Conservation (phyloP, 192 early-diverging fungal species). For the Coemansia sp. region DNA sequence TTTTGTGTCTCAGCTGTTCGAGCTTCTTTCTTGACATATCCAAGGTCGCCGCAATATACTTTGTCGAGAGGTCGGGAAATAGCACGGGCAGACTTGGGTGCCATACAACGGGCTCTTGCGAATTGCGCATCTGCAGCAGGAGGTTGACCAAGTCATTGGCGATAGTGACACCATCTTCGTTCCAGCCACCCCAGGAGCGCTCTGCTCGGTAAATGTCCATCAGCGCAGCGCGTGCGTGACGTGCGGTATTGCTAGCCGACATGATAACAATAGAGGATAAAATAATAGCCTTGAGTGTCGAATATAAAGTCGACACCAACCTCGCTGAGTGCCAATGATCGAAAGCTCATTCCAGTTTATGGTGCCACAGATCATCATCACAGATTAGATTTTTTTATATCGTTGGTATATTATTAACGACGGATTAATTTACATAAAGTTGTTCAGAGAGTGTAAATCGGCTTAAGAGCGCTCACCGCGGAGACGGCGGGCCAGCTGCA, state of each 20-base stretch:
- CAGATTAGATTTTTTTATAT: background rate
- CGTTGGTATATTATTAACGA: background rate
- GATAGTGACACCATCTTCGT: constrained; percentile 21
- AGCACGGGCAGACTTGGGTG: constrained; percentile 35
- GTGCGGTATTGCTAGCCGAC: constrained; percentile 9
- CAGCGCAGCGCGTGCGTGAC: constrained; percentile 20
- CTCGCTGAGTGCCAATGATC: too few relatives aligned
- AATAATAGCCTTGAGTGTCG: background rate
- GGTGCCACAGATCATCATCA: constrained; percentile 2
- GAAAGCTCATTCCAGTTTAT: background rate
- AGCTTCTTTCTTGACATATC: constrained; percentile 8
- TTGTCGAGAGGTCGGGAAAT: constrained; percentile 34
- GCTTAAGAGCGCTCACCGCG: constrained; percentile 85
- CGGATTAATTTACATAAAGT: background rate
- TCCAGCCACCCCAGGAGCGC: constrained; percentile 45
- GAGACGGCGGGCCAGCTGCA: constrained; percentile 96
- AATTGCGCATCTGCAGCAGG: constrained; percentile 39
- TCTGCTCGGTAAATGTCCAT: constrained; percentile 33
- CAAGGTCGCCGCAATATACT: constrained; percentile 17
- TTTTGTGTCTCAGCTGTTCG: constrained; percentile 16
- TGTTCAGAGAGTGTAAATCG: background rate
- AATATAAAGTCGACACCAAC: background rate
- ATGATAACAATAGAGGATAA: background rate
- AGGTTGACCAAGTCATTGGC: constrained; percentile 33
- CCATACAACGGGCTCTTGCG: constrained; percentile 49